phyloP scores from a whole-genome alignment of 768 basidiomycete genomes.

The Lentinula raphanica region DNA sequence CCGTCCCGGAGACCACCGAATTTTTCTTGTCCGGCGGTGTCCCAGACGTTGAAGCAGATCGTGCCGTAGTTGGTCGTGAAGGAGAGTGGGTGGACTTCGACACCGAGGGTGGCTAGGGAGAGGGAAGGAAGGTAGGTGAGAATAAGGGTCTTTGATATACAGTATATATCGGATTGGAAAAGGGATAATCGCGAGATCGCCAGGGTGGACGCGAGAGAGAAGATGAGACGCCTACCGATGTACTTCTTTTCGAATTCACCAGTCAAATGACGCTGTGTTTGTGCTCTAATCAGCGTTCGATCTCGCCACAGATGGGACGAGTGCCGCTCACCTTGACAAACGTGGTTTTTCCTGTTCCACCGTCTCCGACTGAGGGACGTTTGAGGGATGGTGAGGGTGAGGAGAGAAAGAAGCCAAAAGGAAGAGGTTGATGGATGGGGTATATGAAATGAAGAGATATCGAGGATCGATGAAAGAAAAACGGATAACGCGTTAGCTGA shows the following conservation, averaged over 20 bases:
- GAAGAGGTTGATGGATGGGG: constrained; percentile 1
- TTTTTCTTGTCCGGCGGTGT: constrained; percentile 99
- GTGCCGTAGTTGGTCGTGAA: constrained; percentile 99
- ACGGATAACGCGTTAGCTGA: constrained; percentile 25
- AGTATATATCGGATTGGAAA: no score
- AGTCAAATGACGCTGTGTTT: constrained; percentile 85
- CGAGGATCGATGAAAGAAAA: constrained; percentile 50
- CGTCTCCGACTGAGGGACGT: constrained; percentile 72
- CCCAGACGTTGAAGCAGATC: constrained; percentile 99
- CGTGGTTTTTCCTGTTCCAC: constrained; percentile 96
- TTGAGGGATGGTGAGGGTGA: constrained; percentile 14
- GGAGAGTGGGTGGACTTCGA: constrained; percentile 93
- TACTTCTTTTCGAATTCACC: constrained; percentile 99
- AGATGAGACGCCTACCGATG: constrained; percentile 63
- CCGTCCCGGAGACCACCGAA: constrained; percentile 98
- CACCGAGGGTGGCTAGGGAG: constrained; percentile 97
- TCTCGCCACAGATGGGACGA: constrained; percentile 24
- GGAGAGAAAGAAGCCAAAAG: constrained; percentile 10
- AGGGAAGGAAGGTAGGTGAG: constrained; percentile 12
- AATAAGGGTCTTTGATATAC: constrained; percentile 6
- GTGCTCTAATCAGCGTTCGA: constrained; percentile 51
- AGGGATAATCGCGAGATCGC: constrained; percentile 11
- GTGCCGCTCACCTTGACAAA: constrained; percentile 81
- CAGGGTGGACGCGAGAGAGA: constrained; percentile 10
- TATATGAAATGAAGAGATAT: constrained; percentile 13